A percentile compares a stretch with the other conserved stretches of the same genome.
Conservation (phyloP, 2,329 filamentous ascomycete genomes). For the Aspergillus niger region DNA sequence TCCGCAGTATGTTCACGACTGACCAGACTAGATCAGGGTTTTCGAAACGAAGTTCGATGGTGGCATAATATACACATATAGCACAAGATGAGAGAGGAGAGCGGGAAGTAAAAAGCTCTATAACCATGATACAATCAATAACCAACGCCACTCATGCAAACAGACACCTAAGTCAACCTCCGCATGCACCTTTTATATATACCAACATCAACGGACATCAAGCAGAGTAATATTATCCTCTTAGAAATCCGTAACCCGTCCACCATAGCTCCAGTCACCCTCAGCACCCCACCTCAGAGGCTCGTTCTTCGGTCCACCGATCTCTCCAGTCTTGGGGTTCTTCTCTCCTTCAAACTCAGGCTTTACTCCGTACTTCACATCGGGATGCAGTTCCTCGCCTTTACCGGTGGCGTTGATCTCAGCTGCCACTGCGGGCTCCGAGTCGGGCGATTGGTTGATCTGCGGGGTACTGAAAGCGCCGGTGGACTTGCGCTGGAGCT, state of each 20-base stretch:
- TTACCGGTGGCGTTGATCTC: slow-evolving; percentile 57
- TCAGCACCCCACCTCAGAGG: slow-evolving; percentile 79
- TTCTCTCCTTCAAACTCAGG: slow-evolving; percentile 91
- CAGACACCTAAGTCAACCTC: neutral
- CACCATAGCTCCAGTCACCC: slow-evolving; percentile 92
- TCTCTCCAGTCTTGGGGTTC: slow-evolving; percentile 92
- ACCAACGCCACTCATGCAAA: slow-evolving; percentile 29
- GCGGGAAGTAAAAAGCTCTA: neutral
- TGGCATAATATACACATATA: neutral
- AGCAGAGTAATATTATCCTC: slow-evolving; percentile 15
- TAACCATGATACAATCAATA: slow-evolving; percentile 6
- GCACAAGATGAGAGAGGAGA: neutral
- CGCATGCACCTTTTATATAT: neutral
- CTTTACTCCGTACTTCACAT: slow-evolving; percentile 72
- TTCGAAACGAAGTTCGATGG: neutral
- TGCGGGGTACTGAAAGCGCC: slow-evolving; percentile 71
- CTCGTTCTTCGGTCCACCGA: slow-evolving; percentile 97
- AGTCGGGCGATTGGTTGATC: slow-evolving; percentile 53
- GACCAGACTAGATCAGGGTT: too few relatives aligned
- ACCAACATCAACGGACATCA: neutral
- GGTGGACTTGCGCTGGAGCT: slow-evolving; percentile 75
- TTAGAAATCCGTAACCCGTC: slow-evolving; percentile 87
- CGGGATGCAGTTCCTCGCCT: slow-evolving; percentile 68
- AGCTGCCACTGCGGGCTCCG: slow-evolving; percentile 26
- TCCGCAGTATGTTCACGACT: too few relatives aligned